These are phyloP conservation scores for Diaporthe capsici DNA, from an alignment of 2,329 filamentous ascomycete genomes.

Conservation along the genomic window DNA sequence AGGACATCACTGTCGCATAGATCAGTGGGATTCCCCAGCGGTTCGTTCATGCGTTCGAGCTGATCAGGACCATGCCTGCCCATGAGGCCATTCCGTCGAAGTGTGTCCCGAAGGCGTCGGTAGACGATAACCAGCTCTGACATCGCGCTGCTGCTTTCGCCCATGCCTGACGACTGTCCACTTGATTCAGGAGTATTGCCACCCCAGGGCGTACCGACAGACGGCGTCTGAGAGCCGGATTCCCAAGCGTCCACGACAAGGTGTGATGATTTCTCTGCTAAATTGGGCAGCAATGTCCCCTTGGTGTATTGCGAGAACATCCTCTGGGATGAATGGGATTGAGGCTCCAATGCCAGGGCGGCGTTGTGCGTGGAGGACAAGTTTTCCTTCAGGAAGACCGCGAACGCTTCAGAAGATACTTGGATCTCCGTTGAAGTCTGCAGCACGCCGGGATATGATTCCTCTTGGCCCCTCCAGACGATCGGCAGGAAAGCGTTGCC, in stretches of 20 bases:
- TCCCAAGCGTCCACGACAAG: conserved; percentile 60
- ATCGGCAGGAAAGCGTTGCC: conserved; percentile 96
- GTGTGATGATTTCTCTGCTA: conserved; percentile 56
- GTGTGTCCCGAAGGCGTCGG: conserved; percentile 70
- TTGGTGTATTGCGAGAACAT: conserved; percentile 57
- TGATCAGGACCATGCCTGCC: conserved; percentile 54
- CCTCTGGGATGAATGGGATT: conserved; percentile 45
- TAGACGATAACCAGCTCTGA: conserved; percentile 73
- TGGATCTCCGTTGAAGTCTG: conserved; percentile 59
- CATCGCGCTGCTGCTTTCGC: conserved; percentile 53
- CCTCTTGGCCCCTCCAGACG: conserved; percentile 93
- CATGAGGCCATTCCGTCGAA: conserved; percentile 67
- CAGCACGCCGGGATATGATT: conserved; percentile 83
- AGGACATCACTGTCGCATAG: conserved; percentile 71
- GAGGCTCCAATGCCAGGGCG: conserved; percentile 5
- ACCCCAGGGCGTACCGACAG: conserved; percentile 57
- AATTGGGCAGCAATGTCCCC: conserved; percentile 54
- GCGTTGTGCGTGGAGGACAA: conserved; percentile 22
- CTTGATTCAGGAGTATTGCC: conserved; percentile 54
- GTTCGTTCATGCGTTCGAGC: conserved; percentile 42
- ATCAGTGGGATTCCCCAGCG: conserved; percentile 56
- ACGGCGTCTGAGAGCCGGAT: conserved; percentile 49
- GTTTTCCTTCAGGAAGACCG: conserved; percentile 69
- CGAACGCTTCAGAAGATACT: conserved; percentile 62
- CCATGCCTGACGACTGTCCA: conserved; percentile 47